Base-by-base conservation (phyloP, 1,284 basidiomycete genomes). In the Trichosporon sp. region DNA sequence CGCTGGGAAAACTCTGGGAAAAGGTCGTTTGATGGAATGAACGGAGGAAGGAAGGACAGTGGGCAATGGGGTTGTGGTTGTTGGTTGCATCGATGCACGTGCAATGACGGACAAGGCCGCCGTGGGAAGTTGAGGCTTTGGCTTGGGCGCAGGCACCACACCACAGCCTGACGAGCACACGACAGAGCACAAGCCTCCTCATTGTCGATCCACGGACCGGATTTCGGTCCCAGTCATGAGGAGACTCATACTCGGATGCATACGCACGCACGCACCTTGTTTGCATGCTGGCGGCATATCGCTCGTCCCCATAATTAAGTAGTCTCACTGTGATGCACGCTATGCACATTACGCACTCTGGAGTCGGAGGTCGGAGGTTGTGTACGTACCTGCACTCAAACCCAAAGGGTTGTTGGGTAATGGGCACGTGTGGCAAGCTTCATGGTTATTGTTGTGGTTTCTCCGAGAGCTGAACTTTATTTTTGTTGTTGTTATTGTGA, bases 351-450 rank as follows among this genome's bases (percentile, higher is more conserved):
- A 54, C 51, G 51, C 51, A 54, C 51, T 54, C 19, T 10, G 6
- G 48, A 10, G 35, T 37, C 35, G 35, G 35, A 37, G 35, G 35
- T 19, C 19, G 51, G 21, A 10, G 19, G 21, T 54, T 16, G 21
- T 21, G 51, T 54, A 54, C 51, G 51, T 54, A 54, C 51, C 10
- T 54, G 51, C 51, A 54, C 51, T 10, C 51, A 54, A 54, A 54
- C 51, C 21, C 51, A 54, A 54, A 54, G 21, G 51, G 19, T 2
- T 54, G 51, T 26, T 54, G 10, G 19, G 16, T 10, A 54, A n/a
- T 26, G 19, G 51, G 51, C 51, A 19, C 51, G 21, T 54, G 51
- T 26, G 10, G 51, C 51, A 54, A 54, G 51, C 51, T 54, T 54
- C 51, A 54, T 54, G 11, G 51, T 54, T 54, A 16, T 16, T 10